Evolutionary conservation across 2,329 filamentous ascomycete genomes (phyloP).

Genomic region (Aureobasidium sp.): DNA sequence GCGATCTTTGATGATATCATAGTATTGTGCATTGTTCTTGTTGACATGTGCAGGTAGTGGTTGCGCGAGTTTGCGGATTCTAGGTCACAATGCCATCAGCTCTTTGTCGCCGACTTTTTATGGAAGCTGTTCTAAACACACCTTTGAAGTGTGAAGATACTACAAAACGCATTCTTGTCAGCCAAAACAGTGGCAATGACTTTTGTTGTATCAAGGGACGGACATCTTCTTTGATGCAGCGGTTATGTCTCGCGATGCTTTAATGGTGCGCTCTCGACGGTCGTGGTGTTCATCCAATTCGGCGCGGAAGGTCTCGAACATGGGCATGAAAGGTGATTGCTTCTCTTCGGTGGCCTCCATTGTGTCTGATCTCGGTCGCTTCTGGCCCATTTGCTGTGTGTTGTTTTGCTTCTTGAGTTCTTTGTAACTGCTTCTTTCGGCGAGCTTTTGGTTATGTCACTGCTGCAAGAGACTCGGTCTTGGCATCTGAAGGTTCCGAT

Average conservation of each 20-base stretch:
- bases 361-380: slow-evolving; percentile 17
- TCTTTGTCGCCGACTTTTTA: neutral
- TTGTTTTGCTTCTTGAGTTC: neutral
- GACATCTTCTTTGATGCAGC: slow-evolving; percentile 95
- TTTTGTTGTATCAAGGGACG: neutral
- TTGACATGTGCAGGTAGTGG: slow-evolving; percentile 61
- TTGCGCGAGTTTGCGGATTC: slow-evolving; percentile 54
- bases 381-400: slow-evolving; percentile 18
- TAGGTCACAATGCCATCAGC: slow-evolving; percentile 27
- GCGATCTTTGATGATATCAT: slow-evolving; percentile 62
- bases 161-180: slow-evolving; percentile 31
- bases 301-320: slow-evolving; percentile 80
- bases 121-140: slow-evolving; percentile 26
- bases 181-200: slow-evolving; percentile 10
- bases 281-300: slow-evolving; percentile 95
- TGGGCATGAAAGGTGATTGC: slow-evolving; percentile 47
- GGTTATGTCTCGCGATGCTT: slow-evolving; percentile 86
- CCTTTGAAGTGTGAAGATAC: slow-evolving; percentile 81
- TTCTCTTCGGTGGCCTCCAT: slow-evolving; percentile 17
- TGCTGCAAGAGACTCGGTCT: neutral
- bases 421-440: slow-evolving; percentile 1
- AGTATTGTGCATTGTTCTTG: slow-evolving; percentile 62
- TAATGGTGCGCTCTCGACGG: slow-evolving; percentile 80
- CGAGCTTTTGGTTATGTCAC: slow-evolving; percentile 10
- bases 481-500: neutral